These are phyloP conservation scores for Candida railenensis DNA, from an alignment of 805 yeast genomes.

Conservation along the genomic window DNA sequence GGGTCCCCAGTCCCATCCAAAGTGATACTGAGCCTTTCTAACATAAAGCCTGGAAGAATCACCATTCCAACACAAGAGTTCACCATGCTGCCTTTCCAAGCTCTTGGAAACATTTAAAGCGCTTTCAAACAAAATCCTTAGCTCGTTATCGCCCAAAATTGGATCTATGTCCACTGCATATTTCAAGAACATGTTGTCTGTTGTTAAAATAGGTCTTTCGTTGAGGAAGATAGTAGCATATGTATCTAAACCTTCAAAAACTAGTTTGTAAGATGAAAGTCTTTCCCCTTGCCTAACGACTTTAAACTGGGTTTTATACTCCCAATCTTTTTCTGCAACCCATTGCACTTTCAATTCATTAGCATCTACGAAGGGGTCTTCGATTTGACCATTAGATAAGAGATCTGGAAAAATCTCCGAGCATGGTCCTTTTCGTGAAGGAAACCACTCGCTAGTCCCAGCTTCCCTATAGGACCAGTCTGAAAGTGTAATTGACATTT, in stretches of 20 bases:
- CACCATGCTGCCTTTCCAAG: constrained; percentile 30
- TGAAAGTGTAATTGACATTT: neutral
- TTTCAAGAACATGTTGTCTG: constrained; percentile 45
- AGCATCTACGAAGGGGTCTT: constrained; percentile 44
- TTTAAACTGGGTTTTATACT: constrained; percentile 30
- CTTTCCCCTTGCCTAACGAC: neutral
- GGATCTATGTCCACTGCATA: constrained; percentile 21
- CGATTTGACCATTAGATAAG: constrained; percentile 33
- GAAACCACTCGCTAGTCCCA: neutral
- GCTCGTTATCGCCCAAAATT: constrained; percentile 20
- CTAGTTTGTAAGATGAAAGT: constrained; percentile 18
- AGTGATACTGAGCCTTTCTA: constrained; percentile 54
- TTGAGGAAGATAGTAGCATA: constrained; percentile 41
- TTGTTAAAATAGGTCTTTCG: constrained; percentile 27
- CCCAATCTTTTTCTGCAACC: constrained; percentile 53
- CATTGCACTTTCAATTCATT: constrained; percentile 48
- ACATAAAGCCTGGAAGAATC: constrained; percentile 43
- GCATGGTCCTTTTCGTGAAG: constrained; percentile 3
- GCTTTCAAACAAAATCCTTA: constrained; percentile 37
- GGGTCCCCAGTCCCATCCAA: constrained; percentile 63
- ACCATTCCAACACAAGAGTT: constrained; percentile 37
- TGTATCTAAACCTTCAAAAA: constrained; percentile 47
- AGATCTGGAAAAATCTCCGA: constrained; percentile 43
- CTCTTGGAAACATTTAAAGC: constrained; percentile 33
- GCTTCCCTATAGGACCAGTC: neutral